Percentiles rank a stretch among this genome's conserved stretches.
Evolutionary conservation across 768 basidiomycete genomes (phyloP).

Genomic region (Suillus discolor): DNA sequence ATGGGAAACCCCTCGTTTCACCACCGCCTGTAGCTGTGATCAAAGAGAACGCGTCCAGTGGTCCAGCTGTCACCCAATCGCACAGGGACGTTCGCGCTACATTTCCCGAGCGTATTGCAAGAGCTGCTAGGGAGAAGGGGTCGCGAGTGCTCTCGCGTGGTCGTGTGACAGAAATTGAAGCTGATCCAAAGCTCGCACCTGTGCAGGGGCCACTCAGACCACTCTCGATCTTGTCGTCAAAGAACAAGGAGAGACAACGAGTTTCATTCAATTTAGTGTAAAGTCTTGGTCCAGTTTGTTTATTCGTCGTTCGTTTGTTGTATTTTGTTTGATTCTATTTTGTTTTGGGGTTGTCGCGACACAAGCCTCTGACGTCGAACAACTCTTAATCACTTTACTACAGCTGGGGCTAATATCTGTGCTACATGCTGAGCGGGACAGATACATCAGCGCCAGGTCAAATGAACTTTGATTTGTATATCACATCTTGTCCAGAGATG

Average conservation of each 20-base stretch:
- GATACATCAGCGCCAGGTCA: background rate
- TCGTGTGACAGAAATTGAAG: conserved; percentile 26
- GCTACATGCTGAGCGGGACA: background rate
- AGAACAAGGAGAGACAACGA: background rate
- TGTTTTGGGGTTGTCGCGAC: background rate
- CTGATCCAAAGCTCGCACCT: conserved; percentile 35
- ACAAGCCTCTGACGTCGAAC: too few relatives aligned
- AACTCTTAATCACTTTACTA: background rate
- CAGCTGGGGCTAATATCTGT: background rate
- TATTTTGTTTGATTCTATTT: background rate
- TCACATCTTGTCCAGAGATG: background rate
- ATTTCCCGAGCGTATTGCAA: conserved; percentile 15
- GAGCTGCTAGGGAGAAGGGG: conserved; percentile 17
- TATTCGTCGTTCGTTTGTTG: background rate
- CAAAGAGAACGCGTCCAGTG: conserved; percentile 11
- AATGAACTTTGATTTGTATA: background rate
- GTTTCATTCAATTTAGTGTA: background rate
- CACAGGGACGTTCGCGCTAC: conserved; percentile 7
- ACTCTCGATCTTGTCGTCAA: conserved; percentile 21
- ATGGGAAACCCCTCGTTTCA: conserved; percentile 21
- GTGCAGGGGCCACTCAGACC: conserved; percentile 35
- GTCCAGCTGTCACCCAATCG: background rate
- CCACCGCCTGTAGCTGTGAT: conserved; percentile 19
- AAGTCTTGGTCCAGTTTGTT: background rate
- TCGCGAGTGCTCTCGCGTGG: conserved; percentile 22